Evolutionary conservation across 2,329 filamentous ascomycete genomes (phyloP), one percentile per base, ranked within the genome.

Genomic region (Penicillium sp.): DNA sequence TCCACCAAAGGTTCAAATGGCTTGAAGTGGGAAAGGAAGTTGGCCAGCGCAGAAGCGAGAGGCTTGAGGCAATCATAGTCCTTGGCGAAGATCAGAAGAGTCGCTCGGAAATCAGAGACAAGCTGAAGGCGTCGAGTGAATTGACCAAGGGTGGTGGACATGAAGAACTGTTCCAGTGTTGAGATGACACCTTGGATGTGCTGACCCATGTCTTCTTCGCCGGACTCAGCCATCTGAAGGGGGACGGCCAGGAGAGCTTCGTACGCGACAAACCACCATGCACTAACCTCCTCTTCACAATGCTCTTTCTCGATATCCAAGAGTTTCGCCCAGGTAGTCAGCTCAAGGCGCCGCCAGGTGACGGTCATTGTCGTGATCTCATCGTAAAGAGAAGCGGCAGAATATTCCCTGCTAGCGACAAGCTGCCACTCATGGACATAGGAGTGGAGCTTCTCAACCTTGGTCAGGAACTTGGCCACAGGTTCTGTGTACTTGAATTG

Each of bases 181-280:
- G 83, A 82, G n/a, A 96, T 79, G 8, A 97, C 80, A 47, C 85
- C 84, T 55, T 82, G 80, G 0, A 85, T 81, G 69, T 96, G 90
- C 15, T 76, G 72, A 33, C 79, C 76, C 54, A 95, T 74, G 45
- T 86, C 82, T 22, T 85, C 81, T 29, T 82, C 74, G 1, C 79
- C 81, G 23, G 82, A 80, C 54, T 85, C 80, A 1, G 83, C 77
- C 57, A 93, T 81, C 20, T 84, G 82, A 51, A 90, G 79, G 0
- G 92, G 89, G 9, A 87, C 88, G 3, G 86, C 88, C 63, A 99
- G 83, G 41, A 96, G 85, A 4, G 88, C 90, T 73, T 97, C 91
- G 67, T 97, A 99, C 1, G 93, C 92, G 56, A 97, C 83, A 66
- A 97, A 99, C 88, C 92, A 99, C 94, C 94, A 99, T 15, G 89